A percentile compares a stretch with the other conserved stretches of the same genome.
phyloP scores from a whole-genome alignment of 108 stramenopile genomes.

The Aurantiochytrium sp. region DNA sequence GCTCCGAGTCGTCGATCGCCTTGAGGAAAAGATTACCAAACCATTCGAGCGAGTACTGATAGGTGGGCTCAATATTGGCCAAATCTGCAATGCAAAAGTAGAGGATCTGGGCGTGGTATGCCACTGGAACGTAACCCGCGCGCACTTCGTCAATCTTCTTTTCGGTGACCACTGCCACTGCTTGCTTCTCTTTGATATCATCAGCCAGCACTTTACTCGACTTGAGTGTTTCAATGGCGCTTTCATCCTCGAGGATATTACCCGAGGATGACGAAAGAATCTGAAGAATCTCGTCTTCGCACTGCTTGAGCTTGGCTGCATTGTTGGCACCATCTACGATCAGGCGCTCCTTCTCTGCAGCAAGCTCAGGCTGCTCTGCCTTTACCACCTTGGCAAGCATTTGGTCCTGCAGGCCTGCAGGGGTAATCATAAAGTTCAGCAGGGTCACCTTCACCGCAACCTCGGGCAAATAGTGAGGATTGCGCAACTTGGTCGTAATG shows the following conservation, averaged over 20 bases:
- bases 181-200: constrained; percentile 51
- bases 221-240: constrained; percentile 33
- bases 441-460: constrained; percentile 30
- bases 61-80: constrained; percentile 52
- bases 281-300: constrained; percentile 34
- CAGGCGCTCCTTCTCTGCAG: constrained; percentile 31
- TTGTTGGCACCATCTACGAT: constrained; percentile 36
- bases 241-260: constrained; percentile 36
- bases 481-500: constrained; percentile 42
- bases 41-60: constrained; percentile 55
- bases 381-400: constrained; percentile 30
- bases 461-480: constrained; percentile 44
- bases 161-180: constrained; percentile 45
- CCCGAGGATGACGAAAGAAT: constrained; percentile 36
- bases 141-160: constrained; percentile 49
- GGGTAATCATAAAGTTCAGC: constrained; percentile 33
- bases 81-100: constrained; percentile 53
- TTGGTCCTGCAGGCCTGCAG: constrained; percentile 35
- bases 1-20: constrained; percentile 28
- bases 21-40: constrained; percentile 50
- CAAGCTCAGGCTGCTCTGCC: constrained; percentile 43
- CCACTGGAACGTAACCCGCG: constrained; percentile 48
- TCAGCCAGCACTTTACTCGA: constrained; percentile 30
- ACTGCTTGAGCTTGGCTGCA: constrained; percentile 24
- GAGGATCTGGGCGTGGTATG: constrained; percentile 43